Evolutionary conservation across 2,329 filamentous ascomycete species (phyloP), one percentile per base, ranked within the genome.

Genomic region (Neurospora crassa): DNA sequence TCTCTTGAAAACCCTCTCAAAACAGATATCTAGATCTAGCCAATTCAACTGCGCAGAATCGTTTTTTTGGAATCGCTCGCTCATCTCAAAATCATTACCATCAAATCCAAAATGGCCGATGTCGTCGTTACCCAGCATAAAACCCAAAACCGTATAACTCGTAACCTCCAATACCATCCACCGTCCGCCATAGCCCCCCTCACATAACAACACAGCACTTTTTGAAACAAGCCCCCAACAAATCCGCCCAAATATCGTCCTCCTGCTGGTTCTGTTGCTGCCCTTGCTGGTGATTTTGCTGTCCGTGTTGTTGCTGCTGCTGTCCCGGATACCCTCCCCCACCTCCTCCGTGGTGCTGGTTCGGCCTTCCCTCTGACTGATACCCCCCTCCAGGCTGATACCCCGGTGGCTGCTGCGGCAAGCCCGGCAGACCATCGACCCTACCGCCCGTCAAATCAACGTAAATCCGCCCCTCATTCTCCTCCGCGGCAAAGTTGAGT

Each of bases 391-490:
- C 47, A 18, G 53, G 53, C 76, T 78, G 72, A 82, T 80, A 74
- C 47, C 78, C 77, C 68, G 73, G 79, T 71, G 85, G 83, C 47
- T 85, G 83, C 59, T 84, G 81, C 69, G 86, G 81, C 43, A 87
- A 81, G 68, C 83, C 81, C 14, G 84, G 83, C 70, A 82, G 78
- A 47, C 70, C 71, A 20, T 73, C 73, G 3, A 88, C 89, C 68
- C 88, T 84, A 14, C 90, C 92, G 70, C 94, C 93, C 75, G 91
- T 89, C 74, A 98, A 84, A 78, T 97, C 92, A 73, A 98, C 89
- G 79, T 93, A 97, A 59, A 99, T 94, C 18, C 94, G 84, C 0
- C 96, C 96, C 10, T 91, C 91, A 76, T 99, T 98, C 68, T 92
- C 90, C 83, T 98, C 96, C 1, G 93, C 96, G 71, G 87, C 82